phyloP scores from a whole-genome alignment of 305 asterid genomes.

The Plantago rigida region DNA sequence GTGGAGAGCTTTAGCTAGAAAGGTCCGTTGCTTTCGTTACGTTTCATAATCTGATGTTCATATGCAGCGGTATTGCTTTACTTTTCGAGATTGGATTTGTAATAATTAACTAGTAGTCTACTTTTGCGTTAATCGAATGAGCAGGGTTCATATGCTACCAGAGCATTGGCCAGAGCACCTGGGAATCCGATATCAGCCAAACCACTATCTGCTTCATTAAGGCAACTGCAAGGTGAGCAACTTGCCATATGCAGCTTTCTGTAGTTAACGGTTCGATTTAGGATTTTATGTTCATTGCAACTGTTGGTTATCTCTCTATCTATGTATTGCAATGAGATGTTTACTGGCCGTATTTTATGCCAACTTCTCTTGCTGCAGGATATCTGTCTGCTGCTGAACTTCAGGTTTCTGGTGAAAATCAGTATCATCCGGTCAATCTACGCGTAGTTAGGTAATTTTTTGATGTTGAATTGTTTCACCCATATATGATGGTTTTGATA shows the following conservation, averaged over 20 bases:
- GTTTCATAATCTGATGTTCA: not conserved
- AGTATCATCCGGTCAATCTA: slow-evolving; percentile 29
- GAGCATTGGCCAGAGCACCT: slow-evolving; percentile 37
- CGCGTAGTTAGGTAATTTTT: slow-evolving; percentile 42
- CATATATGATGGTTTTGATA: slow-evolving; percentile 8
- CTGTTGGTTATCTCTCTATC: not conserved
- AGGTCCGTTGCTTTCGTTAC: slow-evolving; percentile 36
- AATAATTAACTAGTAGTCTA: not conserved
- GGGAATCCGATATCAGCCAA: slow-evolving; percentile 28
- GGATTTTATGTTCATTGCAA: slow-evolving; percentile 3
- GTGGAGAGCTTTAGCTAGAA: slow-evolving; percentile 58
- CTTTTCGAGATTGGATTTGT: too few species aligned
- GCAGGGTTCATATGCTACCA: slow-evolving; percentile 49
- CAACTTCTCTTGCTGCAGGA: slow-evolving; percentile 33
- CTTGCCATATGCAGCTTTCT: not conserved
- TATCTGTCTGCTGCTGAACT: slow-evolving; percentile 26
- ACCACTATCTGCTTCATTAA: slow-evolving; percentile 32
- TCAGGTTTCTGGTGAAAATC: slow-evolving; percentile 27
- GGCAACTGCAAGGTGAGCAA: slow-evolving; percentile 43
- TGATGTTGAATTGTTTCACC: slow-evolving; percentile 12
- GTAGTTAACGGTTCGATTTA: not conserved
- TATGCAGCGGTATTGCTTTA: not conserved
- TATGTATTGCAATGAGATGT: not conserved
- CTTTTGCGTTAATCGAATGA: not conserved
- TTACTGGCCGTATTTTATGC: not conserved